Evolutionary conservation across 139 green algal genomes (phyloP).

Genomic region (Chlamydomonas incerta): DNA sequence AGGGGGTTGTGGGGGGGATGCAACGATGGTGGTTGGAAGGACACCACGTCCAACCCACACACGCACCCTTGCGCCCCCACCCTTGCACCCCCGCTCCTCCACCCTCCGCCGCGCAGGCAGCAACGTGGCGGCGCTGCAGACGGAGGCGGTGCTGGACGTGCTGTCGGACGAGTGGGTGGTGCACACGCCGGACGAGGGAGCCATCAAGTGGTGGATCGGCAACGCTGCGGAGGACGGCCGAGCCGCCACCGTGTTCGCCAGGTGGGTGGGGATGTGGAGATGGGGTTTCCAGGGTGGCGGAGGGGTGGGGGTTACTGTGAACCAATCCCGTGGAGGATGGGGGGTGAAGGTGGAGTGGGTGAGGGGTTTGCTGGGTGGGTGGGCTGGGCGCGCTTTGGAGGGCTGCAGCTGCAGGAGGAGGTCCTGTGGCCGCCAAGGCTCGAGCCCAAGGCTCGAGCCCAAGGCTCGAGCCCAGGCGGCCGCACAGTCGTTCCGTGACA

Average conservation of each 20-base stretch:
- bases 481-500: no score
- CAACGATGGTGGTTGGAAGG: no score
- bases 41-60: not conserved
- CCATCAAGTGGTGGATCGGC: slow-evolving; percentile 92
- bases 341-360: not conserved
- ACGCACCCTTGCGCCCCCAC: not conserved
- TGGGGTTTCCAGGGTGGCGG: slow-evolving; percentile 52
- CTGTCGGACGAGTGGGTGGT: slow-evolving; percentile 87
- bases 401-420: no score
- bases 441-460: no score
- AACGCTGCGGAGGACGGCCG: slow-evolving; percentile 87
- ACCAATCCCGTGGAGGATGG: no score
- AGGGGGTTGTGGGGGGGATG: not conserved
- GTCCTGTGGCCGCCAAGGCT: no score
- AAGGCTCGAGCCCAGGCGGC: no score
- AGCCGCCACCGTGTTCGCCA: slow-evolving; percentile 84
- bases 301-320: no score
- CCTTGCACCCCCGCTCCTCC: not conserved
- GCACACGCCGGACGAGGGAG: slow-evolving; percentile 78
- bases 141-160: slow-evolving; percentile 83
- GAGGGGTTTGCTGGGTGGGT: slow-evolving; percentile 43
- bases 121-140: slow-evolving; percentile 83
- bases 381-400: no score
- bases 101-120: slow-evolving; percentile 59
- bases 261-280: slow-evolving; percentile 29